Evolutionary conservation across 495 filamentous ascomycete genomes (phyloP).

Genomic region (Melanomma pulvis-pyrius): DNA sequence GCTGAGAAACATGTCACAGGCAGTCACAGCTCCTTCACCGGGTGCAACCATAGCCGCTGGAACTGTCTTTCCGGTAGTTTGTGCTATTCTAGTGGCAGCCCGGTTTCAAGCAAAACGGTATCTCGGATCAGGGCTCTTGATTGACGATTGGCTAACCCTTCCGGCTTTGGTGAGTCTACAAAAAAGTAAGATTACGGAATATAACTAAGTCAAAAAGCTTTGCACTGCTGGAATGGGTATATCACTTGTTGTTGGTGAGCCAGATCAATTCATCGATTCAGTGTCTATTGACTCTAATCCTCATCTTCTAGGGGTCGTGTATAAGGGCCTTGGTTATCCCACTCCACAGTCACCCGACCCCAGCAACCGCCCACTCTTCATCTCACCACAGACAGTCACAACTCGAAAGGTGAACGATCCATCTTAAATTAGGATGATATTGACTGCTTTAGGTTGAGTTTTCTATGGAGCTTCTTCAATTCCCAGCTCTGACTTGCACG

Average conservation of each 20-base stretch:
- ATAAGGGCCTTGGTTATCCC: background rate
- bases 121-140: background rate
- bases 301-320: background rate
- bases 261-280: background rate
- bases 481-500: background rate
- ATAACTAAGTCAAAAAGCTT: background rate
- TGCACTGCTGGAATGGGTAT: conserved; percentile 3
- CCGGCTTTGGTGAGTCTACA: conserved; percentile 6
- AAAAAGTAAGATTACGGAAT: background rate
- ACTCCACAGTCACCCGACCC: background rate
- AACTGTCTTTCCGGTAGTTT: conserved; percentile 1
- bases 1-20: background rate
- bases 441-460: background rate
- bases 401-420: background rate
- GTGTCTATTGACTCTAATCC: background rate
- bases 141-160: conserved; percentile 12
- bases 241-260: background rate
- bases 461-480: background rate
- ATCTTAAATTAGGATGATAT: background rate
- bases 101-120: conserved; percentile 1
- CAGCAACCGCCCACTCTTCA: background rate
- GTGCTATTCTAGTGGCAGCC: background rate
- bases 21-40: background rate
- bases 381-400: background rate
- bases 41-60: conserved; percentile 2